A percentile compares a stretch with the other conserved stretches of the same genome.
Evolutionary conservation across 768 basidiomycete genomes (phyloP).

Genomic region (Calvatia gigantea): DNA sequence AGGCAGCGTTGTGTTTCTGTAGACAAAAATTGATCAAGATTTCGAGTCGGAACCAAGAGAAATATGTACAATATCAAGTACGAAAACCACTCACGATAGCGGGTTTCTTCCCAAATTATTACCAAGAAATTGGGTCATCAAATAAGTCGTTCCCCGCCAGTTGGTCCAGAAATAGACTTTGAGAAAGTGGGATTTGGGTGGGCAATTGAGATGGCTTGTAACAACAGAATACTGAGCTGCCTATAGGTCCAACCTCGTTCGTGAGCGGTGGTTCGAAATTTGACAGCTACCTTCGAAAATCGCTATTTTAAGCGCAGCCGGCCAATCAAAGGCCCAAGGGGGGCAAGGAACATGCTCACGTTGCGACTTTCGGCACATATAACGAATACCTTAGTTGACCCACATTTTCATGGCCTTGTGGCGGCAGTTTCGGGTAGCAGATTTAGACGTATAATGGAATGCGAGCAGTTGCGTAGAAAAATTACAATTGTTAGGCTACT

Average conservation of each 20-base stretch:
- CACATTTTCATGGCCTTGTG: slow-evolving; percentile 20
- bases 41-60: slow-evolving; percentile 1
- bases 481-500: no score
- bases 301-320: not conserved
- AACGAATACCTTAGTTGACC: slow-evolving; percentile 28
- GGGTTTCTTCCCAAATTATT: slow-evolving; percentile 17
- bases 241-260: slow-evolving; percentile 33
- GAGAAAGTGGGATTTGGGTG: not conserved
- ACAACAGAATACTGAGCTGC: slow-evolving; percentile 30
- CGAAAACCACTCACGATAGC: slow-evolving; percentile 3
- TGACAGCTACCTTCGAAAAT: slow-evolving; percentile 25
- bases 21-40: slow-evolving; percentile 2
- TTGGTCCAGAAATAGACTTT: not conserved
- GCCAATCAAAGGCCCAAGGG: slow-evolving; percentile 28
- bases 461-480: no score
- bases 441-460: no score
- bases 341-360: slow-evolving; percentile 18
- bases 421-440: no score
- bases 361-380: slow-evolving; percentile 45
- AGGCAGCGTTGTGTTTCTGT: slow-evolving; percentile 26
- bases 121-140: slow-evolving; percentile 24
- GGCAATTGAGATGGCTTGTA: not conserved
- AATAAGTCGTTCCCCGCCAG: slow-evolving; percentile 34
- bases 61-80: slow-evolving; percentile 20
- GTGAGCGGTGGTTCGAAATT: slow-evolving; percentile 17